Evolutionary conservation across 2,329 filamentous ascomycete species (phyloP), one percentile per base, ranked within the genome.

Genomic region (Stagonosporopsis rhizophila): DNA sequence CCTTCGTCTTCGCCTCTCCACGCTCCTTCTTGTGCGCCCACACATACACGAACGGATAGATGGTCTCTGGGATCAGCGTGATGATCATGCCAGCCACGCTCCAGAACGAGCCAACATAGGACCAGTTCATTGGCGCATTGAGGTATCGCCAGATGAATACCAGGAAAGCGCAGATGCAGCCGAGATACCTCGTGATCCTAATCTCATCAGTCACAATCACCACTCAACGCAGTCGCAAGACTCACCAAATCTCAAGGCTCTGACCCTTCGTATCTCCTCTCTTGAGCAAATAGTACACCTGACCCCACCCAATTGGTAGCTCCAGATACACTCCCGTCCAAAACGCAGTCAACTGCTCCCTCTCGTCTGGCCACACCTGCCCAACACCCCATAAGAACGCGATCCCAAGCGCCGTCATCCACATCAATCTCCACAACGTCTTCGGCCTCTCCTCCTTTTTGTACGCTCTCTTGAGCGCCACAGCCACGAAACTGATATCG

Each of bases 141-240:
- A 74, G 48, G 39, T 76, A 78, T 12, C 76, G 60, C 76, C 75
- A 78, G 23, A 71, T 68, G 56, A 78, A 78, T 4, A 77, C 72
- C 12, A 70, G 63, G 49, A 76, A 77, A 1, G 76, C 76, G 5
- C 71, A 74, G 2, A 72, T 72, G 39, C 75, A 77, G 2, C 76
- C 76, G 11, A 78, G 59, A 44, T 73, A 78, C 28, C 75, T 65
- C 6, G 74, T 78, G 6, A 77, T 60, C 75, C 75, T 77, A 22
- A 2, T 11, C 9, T 1, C 2, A 22, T 49, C 37, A 49, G 41
- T 56, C 38, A 52, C 12, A 9, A 4, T 5, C 17, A 11, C 17
- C 8, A 1, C 12, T 19, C 12, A 32, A 27, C 19, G 2, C 17
- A n/a, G 14, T 9, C 8, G 9, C 5, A 28, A n/a, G 7, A 65